phyloP scores from a whole-genome alignment of 129 eudicot genomes.

The Pittosporum tobira region DNA sequence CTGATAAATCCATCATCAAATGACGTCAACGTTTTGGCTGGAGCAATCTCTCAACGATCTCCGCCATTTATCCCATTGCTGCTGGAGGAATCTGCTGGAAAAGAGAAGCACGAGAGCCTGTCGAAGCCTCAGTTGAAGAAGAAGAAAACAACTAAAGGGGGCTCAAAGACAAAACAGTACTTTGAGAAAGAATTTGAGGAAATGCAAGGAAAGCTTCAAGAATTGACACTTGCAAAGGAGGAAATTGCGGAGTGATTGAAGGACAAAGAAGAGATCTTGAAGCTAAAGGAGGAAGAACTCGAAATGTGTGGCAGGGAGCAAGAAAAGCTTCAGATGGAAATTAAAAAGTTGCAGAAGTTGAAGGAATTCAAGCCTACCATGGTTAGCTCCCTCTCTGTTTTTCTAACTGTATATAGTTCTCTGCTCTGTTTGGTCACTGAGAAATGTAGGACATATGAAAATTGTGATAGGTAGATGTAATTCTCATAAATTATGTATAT shows the following conservation, averaged over 20 bases:
- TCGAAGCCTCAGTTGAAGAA: slow-evolving; percentile 36
- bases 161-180: slow-evolving; percentile 22
- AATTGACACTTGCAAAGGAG: slow-evolving; percentile 74
- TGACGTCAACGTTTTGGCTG: slow-evolving; percentile 56
- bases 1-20: slow-evolving; percentile 42
- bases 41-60: slow-evolving; percentile 26
- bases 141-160: slow-evolving; percentile 34
- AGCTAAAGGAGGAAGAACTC: slow-evolving; percentile 61
- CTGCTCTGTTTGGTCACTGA: too few relatives aligned
- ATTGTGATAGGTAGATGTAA: too few relatives aligned
- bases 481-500: too few relatives aligned
- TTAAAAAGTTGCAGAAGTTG: slow-evolving; percentile 81
- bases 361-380: slow-evolving; percentile 85
- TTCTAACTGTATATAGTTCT: too few relatives aligned
- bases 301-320: slow-evolving; percentile 43
- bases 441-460: too few relatives aligned
- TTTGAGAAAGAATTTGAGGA: slow-evolving; percentile 67
- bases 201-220: slow-evolving; percentile 72
- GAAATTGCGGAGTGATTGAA: slow-evolving; percentile 61
- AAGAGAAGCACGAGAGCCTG: slow-evolving; percentile 57
- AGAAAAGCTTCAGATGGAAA: slow-evolving; percentile 70
- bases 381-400: slow-evolving; percentile 41
- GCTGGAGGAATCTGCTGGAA: slow-evolving; percentile 23
- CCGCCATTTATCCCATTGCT: neutral
- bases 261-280: slow-evolving; percentile 53